Conservation (phyloP, 768 basidiomycete species). For the Hebeloma cylindrosporum region DNA sequence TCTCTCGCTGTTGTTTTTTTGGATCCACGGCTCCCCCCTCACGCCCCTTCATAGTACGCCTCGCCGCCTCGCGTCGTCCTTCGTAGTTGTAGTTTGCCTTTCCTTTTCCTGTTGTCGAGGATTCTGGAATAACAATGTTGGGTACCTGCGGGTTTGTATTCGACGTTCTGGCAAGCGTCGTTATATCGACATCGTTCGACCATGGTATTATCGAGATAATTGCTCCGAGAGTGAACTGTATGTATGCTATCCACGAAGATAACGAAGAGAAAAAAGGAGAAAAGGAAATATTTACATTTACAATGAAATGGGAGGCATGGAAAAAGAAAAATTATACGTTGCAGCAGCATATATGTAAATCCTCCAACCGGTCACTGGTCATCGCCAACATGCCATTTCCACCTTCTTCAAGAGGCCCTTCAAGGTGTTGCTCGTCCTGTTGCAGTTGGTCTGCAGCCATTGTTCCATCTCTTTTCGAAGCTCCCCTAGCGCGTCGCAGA, state of each 20-base stretch:
- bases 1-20: conserved; percentile 16
- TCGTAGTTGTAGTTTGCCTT: conserved; percentile 22
- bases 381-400: conserved; percentile 62
- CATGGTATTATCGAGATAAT: neutral
- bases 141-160: conserved; percentile 21
- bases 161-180: conserved; percentile 10
- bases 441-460: conserved; percentile 87
- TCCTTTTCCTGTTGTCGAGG: conserved; percentile 26
- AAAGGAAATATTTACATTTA: conserved; percentile 15
- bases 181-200: conserved; percentile 4
- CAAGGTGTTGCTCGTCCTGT: conserved; percentile 76
- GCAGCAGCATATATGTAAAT: too few relatives aligned
- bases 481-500: conserved; percentile 62
- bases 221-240: too few relatives aligned
- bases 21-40: conserved; percentile 16
- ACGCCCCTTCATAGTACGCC: too few relatives aligned
- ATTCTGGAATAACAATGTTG: conserved; percentile 35
- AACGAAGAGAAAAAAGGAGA: conserved; percentile 10
- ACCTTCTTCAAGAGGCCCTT: conserved; percentile 85
- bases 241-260: conserved; percentile 2
- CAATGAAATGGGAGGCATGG: conserved; percentile 16
- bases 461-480: conserved; percentile 81
- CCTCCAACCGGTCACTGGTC: too few relatives aligned
- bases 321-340: conserved; percentile 20
- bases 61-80: conserved; percentile 18